A percentile compares a stretch with the other conserved stretches of the same genome.
Conservation (phyloP, 495 filamentous ascomycete genomes). For the Elasticomyces elasticus region DNA sequence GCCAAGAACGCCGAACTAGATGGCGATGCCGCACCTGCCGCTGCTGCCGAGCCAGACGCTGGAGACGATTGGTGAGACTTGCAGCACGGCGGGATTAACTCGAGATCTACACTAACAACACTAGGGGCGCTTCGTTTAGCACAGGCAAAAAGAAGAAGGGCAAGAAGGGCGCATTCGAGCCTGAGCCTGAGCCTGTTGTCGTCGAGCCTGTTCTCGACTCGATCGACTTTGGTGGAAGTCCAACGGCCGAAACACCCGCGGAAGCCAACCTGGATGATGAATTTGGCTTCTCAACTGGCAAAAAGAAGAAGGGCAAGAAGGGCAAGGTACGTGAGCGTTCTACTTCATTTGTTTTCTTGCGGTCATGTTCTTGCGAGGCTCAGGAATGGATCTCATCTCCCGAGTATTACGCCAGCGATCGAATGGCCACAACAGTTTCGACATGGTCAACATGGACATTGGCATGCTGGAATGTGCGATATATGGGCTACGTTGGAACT, state of each 20-base stretch:
- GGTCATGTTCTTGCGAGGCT: neutral
- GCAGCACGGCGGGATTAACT: neutral
- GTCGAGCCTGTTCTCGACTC: too few species aligned
- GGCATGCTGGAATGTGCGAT: too few species aligned
- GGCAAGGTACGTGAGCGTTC: constrained; percentile 21
- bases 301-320: constrained; percentile 15
- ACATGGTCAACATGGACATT: too few species aligned
- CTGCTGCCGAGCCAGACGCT: constrained; percentile 17
- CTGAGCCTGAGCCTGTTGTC: too few species aligned
- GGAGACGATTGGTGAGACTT: constrained; percentile 29
- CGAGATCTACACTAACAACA: neutral
- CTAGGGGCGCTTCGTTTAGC: constrained; percentile 25
- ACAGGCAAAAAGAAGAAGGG: constrained; percentile 22
- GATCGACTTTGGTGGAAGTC: too few species aligned
- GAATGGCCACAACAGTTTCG: too few species aligned
- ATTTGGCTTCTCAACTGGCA: too few species aligned
- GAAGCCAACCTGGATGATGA: too few species aligned
- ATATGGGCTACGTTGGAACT: too few species aligned
- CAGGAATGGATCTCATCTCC: neutral
- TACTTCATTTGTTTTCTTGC: neutral
- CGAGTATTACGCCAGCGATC: too few species aligned
- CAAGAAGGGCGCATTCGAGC: constrained; percentile 23
- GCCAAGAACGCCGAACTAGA: constrained; percentile 26
- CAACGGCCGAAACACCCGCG: too few species aligned
- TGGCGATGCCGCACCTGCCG: constrained; percentile 5